phyloP scores from a whole-genome alignment of 2,329 filamentous ascomycete species.

The Colletotrichum eleusines region DNA sequence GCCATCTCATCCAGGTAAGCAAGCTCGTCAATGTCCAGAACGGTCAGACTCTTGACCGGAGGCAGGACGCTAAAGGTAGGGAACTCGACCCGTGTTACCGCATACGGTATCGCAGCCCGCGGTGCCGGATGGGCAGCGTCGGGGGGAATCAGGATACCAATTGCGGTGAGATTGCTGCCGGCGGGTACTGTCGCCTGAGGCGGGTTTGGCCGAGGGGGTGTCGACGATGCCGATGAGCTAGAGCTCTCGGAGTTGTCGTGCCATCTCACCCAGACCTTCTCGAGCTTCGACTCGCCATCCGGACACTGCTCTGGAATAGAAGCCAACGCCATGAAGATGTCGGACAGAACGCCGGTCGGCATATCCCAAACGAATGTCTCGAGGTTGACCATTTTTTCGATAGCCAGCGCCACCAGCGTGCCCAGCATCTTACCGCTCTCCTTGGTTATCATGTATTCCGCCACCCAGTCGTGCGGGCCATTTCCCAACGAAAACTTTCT shows the following conservation, averaged over 20 bases:
- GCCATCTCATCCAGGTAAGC: conserved; percentile 87
- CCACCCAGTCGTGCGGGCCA: conserved; percentile 81
- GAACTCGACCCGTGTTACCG: conserved; percentile 75
- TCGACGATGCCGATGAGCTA: conserved; percentile 51
- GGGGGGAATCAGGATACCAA: conserved; percentile 54
- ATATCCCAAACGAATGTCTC: conserved; percentile 91
- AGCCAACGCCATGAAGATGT: conserved; percentile 83
- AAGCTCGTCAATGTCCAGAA: conserved; percentile 86
- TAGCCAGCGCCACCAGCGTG: conserved; percentile 80
- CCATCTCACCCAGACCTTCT: conserved; percentile 84
- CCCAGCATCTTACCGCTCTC: conserved; percentile 92
- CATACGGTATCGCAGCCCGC: conserved; percentile 58
- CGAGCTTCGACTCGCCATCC: conserved; percentile 72
- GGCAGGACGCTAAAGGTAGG: conserved; percentile 85
- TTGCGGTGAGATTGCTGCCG: conserved; percentile 55
- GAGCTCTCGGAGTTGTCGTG: conserved; percentile 75
- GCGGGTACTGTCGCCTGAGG: conserved; percentile 46
- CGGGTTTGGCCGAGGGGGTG: conserved; percentile 42
- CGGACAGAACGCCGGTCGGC: conserved; percentile 84
- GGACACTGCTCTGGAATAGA: conserved; percentile 74
- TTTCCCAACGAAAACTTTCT: conserved; percentile 89
- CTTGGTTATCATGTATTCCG: conserved; percentile 85
- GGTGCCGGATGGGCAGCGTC: conserved; percentile 48
- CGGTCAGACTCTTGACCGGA: conserved; percentile 78
- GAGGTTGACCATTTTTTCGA: conserved; percentile 85